These are phyloP conservation scores for Abrus pulchellus DNA, from an alignment of 306 rosid species.

Conservation along the genomic window DNA sequence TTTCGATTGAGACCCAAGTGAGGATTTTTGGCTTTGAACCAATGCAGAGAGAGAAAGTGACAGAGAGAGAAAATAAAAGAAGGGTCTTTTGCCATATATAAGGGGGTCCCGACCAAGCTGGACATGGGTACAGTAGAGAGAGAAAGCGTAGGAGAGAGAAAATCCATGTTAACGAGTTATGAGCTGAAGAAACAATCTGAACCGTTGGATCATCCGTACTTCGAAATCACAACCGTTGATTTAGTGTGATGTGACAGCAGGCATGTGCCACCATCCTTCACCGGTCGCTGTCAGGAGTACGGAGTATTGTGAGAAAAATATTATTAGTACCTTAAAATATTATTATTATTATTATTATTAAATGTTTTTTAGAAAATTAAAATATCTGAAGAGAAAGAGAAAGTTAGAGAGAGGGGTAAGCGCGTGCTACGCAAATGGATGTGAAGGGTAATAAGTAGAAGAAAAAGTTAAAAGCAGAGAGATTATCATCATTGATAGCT, in stretches of 20 bases:
- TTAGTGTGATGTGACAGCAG: slow-evolving; percentile 73
- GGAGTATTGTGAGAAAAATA: slow-evolving; percentile 57
- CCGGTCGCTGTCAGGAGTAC: slow-evolving; percentile 91
- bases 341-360: neutral
- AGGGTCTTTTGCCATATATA: slow-evolving; percentile 59
- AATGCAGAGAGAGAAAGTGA: slow-evolving; percentile 42
- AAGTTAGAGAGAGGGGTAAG: slow-evolving; percentile 15
- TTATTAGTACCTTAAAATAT: slow-evolving; percentile 39
- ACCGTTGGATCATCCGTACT: slow-evolving; percentile 67
- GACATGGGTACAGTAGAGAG: slow-evolving; percentile 64
- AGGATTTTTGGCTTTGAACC: slow-evolving; percentile 56
- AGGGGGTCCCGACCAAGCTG: slow-evolving; percentile 82
- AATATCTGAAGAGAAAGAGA: slow-evolving; percentile 36
- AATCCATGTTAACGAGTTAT: slow-evolving; percentile 48
- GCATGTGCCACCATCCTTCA: slow-evolving; percentile 97
- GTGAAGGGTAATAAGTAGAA: slow-evolving; percentile 41
- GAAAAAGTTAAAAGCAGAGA: slow-evolving; percentile 45
- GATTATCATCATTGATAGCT: slow-evolving; percentile 15
- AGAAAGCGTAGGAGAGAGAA: slow-evolving; percentile 57
- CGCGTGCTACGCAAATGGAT: slow-evolving; percentile 50
- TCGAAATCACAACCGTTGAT: slow-evolving; percentile 46
- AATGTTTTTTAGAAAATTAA: neutral
- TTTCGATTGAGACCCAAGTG: slow-evolving; percentile 68
- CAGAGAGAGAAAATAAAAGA: slow-evolving; percentile 49
- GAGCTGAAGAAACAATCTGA: slow-evolving; percentile 43